Evolutionary conservation across 805 yeast genomes (phyloP).

Genomic region (Candida maltosa): DNA sequence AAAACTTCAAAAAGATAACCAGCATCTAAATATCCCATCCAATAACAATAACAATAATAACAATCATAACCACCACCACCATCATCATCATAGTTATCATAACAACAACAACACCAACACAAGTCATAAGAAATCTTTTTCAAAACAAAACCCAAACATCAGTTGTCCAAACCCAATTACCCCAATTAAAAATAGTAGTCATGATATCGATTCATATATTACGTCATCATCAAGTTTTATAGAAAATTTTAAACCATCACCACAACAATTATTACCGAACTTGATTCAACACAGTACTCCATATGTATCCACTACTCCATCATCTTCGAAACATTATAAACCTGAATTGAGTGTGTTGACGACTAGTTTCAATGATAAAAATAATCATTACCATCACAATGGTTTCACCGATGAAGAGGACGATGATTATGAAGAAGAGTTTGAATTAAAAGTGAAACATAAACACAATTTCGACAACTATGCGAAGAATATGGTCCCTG

Average conservation of each 20-base stretch:
- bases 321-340: slow-evolving; percentile 31
- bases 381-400: not conserved
- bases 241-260: slow-evolving; percentile 6
- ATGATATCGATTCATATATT: slow-evolving; percentile 1
- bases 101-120: not conserved
- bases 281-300: slow-evolving; percentile 24
- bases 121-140: too few species aligned
- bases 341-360: slow-evolving; percentile 36
- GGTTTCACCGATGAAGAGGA: slow-evolving; percentile 10
- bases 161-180: too few species aligned
- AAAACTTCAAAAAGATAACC: slow-evolving; percentile 10
- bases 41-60: slow-evolving; percentile 7
- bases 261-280: slow-evolving; percentile 18
- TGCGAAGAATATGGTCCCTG: too few species aligned
- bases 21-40: slow-evolving; percentile 11
- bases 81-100: slow-evolving; percentile 5
- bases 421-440: slow-evolving; percentile 1
- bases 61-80: slow-evolving; percentile 4
- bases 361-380: slow-evolving; percentile 24
- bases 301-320: slow-evolving; percentile 28
- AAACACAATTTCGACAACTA: too few species aligned
- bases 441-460: slow-evolving; percentile 2
- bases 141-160: too few species aligned
- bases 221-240: slow-evolving; percentile 2
- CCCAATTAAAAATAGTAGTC: too few species aligned